Evolutionary conservation across 2,329 filamentous ascomycete species (phyloP).

Genomic region (Xylaria sp.): DNA sequence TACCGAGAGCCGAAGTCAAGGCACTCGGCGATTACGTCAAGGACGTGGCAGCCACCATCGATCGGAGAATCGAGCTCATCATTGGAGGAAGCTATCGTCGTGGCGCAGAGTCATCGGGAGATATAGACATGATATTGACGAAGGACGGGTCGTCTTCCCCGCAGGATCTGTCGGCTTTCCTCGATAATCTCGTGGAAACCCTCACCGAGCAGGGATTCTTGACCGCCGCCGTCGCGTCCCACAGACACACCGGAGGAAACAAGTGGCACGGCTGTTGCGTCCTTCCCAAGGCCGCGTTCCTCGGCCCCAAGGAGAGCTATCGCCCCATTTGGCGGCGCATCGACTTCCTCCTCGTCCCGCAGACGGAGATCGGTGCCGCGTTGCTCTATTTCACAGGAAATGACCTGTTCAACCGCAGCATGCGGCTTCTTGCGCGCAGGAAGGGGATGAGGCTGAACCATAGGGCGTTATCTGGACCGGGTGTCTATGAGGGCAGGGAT

Average conservation of each 20-base stretch:
- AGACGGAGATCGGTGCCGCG: slow-evolving; percentile 81
- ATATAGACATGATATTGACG: slow-evolving; percentile 88
- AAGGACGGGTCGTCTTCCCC: slow-evolving; percentile 66
- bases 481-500: slow-evolving; percentile 75
- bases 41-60: slow-evolving; percentile 66
- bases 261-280: slow-evolving; percentile 92
- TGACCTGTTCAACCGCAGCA: slow-evolving; percentile 91
- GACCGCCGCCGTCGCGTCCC: slow-evolving; percentile 73
- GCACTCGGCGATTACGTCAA: slow-evolving; percentile 74
- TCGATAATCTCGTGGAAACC: slow-evolving; percentile 69
- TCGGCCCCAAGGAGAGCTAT: slow-evolving; percentile 43
- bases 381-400: slow-evolving; percentile 97
- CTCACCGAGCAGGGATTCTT: slow-evolving; percentile 74
- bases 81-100: slow-evolving; percentile 88
- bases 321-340: slow-evolving; percentile 77
- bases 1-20: slow-evolving; percentile 80
- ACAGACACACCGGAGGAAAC: slow-evolving; percentile 64
- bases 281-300: slow-evolving; percentile 61
- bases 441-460: slow-evolving; percentile 90
- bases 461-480: slow-evolving; percentile 77
- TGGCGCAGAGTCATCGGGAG: slow-evolving; percentile 77
- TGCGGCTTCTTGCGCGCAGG: slow-evolving; percentile 80
- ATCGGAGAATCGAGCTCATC: slow-evolving; percentile 73
- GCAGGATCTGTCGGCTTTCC: slow-evolving; percentile 68
- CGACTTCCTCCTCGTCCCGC: slow-evolving; percentile 85